Evolutionary conservation across 2,329 filamentous ascomycete genomes (phyloP), one percentile per base, ranked within the genome.

Genomic region (Nemania serpens): DNA sequence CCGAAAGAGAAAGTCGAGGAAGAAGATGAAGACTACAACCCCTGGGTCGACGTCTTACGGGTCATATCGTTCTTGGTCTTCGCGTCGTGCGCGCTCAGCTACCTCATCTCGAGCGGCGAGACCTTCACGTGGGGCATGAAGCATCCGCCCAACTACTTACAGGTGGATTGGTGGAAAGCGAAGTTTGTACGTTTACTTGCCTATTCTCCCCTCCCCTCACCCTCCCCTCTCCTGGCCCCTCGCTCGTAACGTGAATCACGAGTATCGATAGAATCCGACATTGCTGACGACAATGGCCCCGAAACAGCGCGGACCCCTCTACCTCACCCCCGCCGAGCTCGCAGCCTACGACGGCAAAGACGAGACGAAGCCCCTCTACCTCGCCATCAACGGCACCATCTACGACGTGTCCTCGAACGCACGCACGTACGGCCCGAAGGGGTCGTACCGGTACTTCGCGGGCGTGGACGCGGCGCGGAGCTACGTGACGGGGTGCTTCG

Each of bases 401-500:
- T 95, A 90, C 82, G 91, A 96, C 76, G 91, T 96, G 42, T 85
- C 85, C n/a, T 77, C 82, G 33, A 88, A 87, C 55, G 81, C 85
- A 68, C 76, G 83, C 75, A 80, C 90, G 77, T 95, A 95, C 79
- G 91, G 91, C 0, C 89, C 93, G 0, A 93, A 92, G 29, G 95
- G 93, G 4, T 87, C 87, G 39, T 99, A 99, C 81, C 83, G 88
- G 71, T 88, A 90, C 78, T 97, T 99, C 75, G 86, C 93, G 0
- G 95, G 94, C 62, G 83, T 84, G 64, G 95, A 99, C 76, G 93
- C 94, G 36, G 87, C 90, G 13, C 89, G 95, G 50, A 92, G 89
- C 18, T 99, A 93, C 76, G 88, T 99, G 10, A 98, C 95, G 2
- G 92, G 91, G 17, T 99, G 95, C 76, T 99, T 99, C 78, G 80